Evolutionary conservation across 768 basidiomycete species (phyloP), one percentile per base, ranked within the genome.

Genomic region (Solioccasus polychromus): DNA sequence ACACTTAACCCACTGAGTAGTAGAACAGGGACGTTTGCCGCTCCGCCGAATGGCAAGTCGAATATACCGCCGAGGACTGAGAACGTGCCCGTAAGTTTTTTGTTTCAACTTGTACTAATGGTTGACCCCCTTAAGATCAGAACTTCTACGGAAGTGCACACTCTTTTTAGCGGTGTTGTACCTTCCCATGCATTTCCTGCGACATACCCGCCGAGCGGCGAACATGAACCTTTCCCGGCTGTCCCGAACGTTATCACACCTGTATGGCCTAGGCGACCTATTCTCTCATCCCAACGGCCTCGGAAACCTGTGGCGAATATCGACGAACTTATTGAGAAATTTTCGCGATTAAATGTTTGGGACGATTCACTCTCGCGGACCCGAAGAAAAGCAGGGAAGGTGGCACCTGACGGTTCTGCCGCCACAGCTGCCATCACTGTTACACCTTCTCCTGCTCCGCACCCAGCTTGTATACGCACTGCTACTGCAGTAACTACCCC

Each of bases 181-280:
- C 49, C 64, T 1, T 41, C 35, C 0, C 54, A 62, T 29, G 61
- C 61, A 1, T 64, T 59, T 39, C 63, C 64, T 5, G 24, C 50
- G 2, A 14, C 18, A 2, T 64, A 60, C 42, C 57, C 57, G 9
- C 45, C 60, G 19, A 31, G 23, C 3, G 46, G 39, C 24, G 12
- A 29, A 6, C 45, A 55, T n/a, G 46, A 61, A 6, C 60, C 59
- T 8, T 57, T 60, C 30, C 55, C 48, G 5, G 41, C 42, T 4
- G n/a, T 34, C n/a, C 34, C 34, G 0, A 38, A 34, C 9, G 47
- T 55, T 19, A 26, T 25, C 24, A 20, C 24, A 3, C 39, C 50
- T 2, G 23, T 35, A 22, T 56, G 60, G 54, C 29, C 23, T 4
- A 45, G 53, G 17, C 29, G 25, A 18, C 44, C 54, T 4, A 14